These are phyloP conservation scores for Catunica adiposa DNA, from an alignment of 2,329 filamentous ascomycete species.

Conservation along the genomic window DNA sequence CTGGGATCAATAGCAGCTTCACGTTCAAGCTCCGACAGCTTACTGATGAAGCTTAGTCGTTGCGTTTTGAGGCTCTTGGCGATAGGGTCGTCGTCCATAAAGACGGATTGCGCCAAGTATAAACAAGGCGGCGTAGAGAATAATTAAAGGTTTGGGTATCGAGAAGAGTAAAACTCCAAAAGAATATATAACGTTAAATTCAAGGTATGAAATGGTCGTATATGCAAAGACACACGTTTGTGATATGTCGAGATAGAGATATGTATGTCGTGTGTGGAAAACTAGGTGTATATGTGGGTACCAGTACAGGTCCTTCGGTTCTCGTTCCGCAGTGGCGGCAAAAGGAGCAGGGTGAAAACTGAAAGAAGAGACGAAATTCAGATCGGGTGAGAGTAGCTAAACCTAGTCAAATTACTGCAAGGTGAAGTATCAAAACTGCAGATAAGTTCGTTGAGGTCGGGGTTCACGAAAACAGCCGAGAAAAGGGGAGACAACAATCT, in stretches of 20 bases:
- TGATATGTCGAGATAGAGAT: background rate
- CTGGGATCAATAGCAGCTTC: slow-evolving; percentile 11
- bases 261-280: background rate
- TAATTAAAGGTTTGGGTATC: background rate
- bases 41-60: slow-evolving; percentile 14
- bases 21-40: slow-evolving; percentile 12
- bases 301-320: background rate
- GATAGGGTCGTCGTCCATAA: slow-evolving; percentile 15
- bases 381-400: background rate
- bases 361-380: background rate
- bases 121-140: background rate
- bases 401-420: background rate
- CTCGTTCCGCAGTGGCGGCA: background rate
- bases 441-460: background rate
- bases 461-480: background rate
- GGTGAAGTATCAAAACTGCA: background rate
- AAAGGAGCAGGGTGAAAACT: background rate
- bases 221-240: background rate
- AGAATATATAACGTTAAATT: too few relatives aligned
- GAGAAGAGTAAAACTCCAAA: background rate
- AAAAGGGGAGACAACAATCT: slow-evolving; percentile 1
- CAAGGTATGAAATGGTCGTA: too few relatives aligned
- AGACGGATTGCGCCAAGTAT: slow-evolving; percentile 3
- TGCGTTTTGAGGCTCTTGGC: slow-evolving; percentile 14
- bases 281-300: background rate